Base-by-base conservation (phyloP, 441 rosid species). In the Viola pubescens region DNA sequence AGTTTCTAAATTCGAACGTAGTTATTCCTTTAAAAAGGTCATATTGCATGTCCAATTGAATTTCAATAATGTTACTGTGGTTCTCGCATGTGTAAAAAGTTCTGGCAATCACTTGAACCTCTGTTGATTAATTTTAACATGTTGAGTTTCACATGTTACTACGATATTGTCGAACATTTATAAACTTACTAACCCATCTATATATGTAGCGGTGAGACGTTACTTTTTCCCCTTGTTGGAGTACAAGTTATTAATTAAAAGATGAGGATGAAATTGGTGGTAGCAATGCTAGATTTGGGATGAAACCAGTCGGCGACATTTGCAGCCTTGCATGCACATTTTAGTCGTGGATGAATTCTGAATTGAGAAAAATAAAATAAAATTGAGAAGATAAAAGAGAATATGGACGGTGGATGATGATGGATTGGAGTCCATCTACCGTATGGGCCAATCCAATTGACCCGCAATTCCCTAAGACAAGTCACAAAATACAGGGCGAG, bases 301-400 rank as follows among this genome's bases (percentile, higher is more conserved):
- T n/a, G 34, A 52, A 16, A 16, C 7, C 1, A 0, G 1, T 4
- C 3, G 34, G 19, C 14, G 11, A 52, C 1, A 19, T 19, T 19
- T 19, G 34, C 34, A 52, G 6, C 6, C 2, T 58, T 48, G 48
- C 9, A 3, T 52, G 41, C 58, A 38, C 70, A 39, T 57, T 44
- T 51, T 47, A 16, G 1, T 19, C 37, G 44, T 4, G 42, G 6
- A 41, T 16, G 9, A n/a, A 44, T 46, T 46, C 10, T 6, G 7
- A 9, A 12, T 3, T 10, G 6, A 46, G 12, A 9, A 6, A 14
- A 47, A 34, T 16, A 41, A 39, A 16, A 7, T 4, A 19, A 51
- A 0, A 1, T 0, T 2, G 9, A 13, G 54, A 5, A 7, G 37
- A 34, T 26, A 8, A 38, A 52, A 39, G 54, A 3, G 39, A 0